Conservation (phyloP, 345 rosid genomes). For the Ailanthus altissimus region DNA sequence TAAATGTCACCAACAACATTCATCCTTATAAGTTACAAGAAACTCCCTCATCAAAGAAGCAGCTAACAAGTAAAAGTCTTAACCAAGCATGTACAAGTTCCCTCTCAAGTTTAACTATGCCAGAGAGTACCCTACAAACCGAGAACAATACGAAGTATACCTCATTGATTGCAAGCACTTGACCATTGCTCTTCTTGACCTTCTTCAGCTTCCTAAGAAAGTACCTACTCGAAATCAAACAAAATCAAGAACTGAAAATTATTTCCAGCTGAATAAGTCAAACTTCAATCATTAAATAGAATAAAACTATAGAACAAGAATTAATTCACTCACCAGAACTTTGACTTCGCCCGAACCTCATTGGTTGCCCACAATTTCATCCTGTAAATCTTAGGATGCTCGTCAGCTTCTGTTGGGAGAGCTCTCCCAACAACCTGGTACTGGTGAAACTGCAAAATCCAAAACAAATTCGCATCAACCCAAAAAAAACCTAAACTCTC, state of each 20-base stretch:
- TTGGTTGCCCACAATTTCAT: slow-evolving; percentile 62
- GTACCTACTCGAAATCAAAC: slow-evolving; percentile 10
- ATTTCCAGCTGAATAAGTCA: background rate
- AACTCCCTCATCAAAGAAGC: background rate
- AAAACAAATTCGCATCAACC: background rate
- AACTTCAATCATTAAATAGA: background rate
- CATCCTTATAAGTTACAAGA: background rate
- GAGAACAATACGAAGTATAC: background rate
- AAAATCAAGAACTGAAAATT: background rate
- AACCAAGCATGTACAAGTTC: background rate
- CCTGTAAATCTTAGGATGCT: slow-evolving; percentile 49
- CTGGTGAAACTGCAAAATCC: slow-evolving; percentile 40
- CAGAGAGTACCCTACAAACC: background rate
- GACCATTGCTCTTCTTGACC: slow-evolving; percentile 26
- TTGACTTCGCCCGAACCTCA: slow-evolving; percentile 52
- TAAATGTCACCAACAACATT: background rate
- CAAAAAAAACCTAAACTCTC: background rate
- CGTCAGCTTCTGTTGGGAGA: slow-evolving; percentile 40
- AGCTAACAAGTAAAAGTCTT: background rate
- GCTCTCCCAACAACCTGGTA: slow-evolving; percentile 55
- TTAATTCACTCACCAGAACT: slow-evolving; percentile 41
- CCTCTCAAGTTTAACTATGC: background rate
- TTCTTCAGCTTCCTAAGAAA: slow-evolving; percentile 29
- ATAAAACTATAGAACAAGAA: background rate
- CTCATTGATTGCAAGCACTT: slow-evolving; percentile 25